phyloP scores from a whole-genome alignment of 2,329 filamentous ascomycete genomes.

The Ceratocystis harringtonii region DNA sequence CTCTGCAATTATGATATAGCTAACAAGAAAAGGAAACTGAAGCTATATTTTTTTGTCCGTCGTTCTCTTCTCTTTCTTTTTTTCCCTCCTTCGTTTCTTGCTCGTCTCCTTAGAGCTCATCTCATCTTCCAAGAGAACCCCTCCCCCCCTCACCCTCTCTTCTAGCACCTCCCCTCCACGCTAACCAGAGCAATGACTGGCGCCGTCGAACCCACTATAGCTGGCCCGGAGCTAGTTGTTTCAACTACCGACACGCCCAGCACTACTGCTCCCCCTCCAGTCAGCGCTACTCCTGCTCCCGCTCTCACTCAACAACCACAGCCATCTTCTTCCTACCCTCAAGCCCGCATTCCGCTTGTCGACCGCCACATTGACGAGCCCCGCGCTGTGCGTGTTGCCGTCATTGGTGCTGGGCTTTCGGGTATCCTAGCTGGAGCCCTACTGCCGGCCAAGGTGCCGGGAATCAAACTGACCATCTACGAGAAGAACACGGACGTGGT shows the following conservation, averaged over 20 bases:
- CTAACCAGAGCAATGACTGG: neutral
- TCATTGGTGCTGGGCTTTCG: conserved; percentile 27
- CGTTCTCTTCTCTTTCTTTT: neutral
- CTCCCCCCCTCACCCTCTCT: neutral
- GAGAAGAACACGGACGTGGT: conserved; percentile 56
- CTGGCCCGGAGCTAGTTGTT: conserved; percentile 1
- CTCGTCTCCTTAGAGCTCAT: neutral
- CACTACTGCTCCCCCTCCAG: neutral
- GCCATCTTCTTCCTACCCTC: neutral
- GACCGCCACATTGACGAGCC: conserved; percentile 26
- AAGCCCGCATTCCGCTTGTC: conserved; percentile 19
- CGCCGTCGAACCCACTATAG: neutral
- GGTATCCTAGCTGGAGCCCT: conserved; percentile 43
- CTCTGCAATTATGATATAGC: conserved; percentile 5
- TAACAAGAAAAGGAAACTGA: too few relatives aligned
- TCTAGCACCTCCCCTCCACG: neutral
- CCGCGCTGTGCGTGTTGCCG: conserved; percentile 24
- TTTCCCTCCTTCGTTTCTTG: neutral
- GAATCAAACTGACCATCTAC: conserved; percentile 48
- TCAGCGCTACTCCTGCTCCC: neutral
- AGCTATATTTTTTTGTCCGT: too few relatives aligned
- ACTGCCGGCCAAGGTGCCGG: conserved; percentile 53
- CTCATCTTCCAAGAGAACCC: neutral
- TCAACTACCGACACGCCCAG: neutral
- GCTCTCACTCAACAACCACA: neutral